Conservation (phyloP, 2,329 filamentous ascomycete genomes). For the Monosporascus ibericus region DNA sequence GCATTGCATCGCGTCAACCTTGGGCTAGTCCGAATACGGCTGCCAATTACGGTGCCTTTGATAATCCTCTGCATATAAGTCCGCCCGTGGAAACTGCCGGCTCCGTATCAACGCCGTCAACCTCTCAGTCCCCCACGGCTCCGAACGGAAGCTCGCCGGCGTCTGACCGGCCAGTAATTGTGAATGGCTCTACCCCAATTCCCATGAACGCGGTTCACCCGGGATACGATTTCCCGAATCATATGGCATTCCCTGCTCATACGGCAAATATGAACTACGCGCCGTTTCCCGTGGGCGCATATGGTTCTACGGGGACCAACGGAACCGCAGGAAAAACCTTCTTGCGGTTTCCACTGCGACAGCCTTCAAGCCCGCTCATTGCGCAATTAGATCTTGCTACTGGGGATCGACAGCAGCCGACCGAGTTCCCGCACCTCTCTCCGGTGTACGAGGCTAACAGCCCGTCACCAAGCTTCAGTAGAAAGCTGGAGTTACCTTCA, state of each 20-base stretch:
- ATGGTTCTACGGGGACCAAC: slow-evolving; percentile 7
- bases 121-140: slow-evolving; percentile 12
- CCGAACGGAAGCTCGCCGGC: slow-evolving; percentile 19
- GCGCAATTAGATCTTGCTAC: slow-evolving; percentile 52
- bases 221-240: slow-evolving; percentile 16
- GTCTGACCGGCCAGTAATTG: slow-evolving; percentile 43
- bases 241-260: slow-evolving; percentile 23
- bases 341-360: slow-evolving; percentile 29
- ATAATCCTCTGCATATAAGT: slow-evolving; percentile 32
- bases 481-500: slow-evolving; percentile 42
- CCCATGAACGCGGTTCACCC: slow-evolving; percentile 6
- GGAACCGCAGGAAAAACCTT: slow-evolving; percentile 7
- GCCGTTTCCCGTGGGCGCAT: slow-evolving; percentile 15
- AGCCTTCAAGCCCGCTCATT: slow-evolving; percentile 42
- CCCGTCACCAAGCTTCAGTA: slow-evolving; percentile 58
- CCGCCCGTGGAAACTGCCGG: slow-evolving; percentile 23
- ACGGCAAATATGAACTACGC: slow-evolving; percentile 9
- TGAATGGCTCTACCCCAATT: slow-evolving; percentile 25
- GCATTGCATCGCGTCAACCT: slow-evolving; percentile 20
- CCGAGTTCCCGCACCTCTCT: slow-evolving; percentile 53
- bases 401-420: slow-evolving; percentile 33
- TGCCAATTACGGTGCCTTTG: slow-evolving; percentile 25
- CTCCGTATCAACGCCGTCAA: slow-evolving; percentile 14
- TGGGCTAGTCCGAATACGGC: slow-evolving; percentile 20
- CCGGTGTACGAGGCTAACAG: slow-evolving; percentile 70